Conservation (phyloP, 2,329 filamentous ascomycete species). For the Botrytis byssoidea region DNA sequence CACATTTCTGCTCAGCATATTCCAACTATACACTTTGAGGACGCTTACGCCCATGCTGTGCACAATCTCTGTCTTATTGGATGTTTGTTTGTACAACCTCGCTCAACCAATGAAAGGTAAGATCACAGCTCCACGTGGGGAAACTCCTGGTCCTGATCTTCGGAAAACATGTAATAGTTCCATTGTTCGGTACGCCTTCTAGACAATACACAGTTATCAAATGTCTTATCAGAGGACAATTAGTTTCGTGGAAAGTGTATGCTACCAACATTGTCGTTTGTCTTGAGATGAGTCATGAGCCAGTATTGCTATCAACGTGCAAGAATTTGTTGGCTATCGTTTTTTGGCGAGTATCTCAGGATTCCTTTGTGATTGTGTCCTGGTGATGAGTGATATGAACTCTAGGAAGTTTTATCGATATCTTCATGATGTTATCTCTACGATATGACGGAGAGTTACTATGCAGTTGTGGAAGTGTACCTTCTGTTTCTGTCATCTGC, state of each 20-base stretch:
- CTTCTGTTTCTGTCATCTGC: constrained; percentile 22
- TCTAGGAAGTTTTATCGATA: background rate
- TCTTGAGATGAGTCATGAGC: background rate
- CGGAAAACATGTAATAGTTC: background rate
- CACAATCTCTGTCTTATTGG: background rate
- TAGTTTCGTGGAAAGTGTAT: background rate
- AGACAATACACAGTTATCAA: background rate
- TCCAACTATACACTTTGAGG: background rate
- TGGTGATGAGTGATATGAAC: background rate
- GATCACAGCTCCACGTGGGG: background rate
- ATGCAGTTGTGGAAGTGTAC: background rate
- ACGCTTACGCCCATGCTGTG: background rate
- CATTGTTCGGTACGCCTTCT: background rate
- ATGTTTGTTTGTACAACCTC: background rate
- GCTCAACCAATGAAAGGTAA: background rate
- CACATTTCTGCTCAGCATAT: background rate
- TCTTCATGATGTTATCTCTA: background rate
- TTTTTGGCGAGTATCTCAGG: background rate
- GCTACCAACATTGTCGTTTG: background rate
- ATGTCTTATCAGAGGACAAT: background rate
- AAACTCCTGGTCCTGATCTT: background rate
- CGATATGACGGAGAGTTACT: background rate
- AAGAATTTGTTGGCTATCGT: constrained; percentile 1
- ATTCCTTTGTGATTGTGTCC: background rate
- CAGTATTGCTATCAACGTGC: background rate